These are phyloP conservation scores for Secale cereale DNA, from an alignment of 176 grass and related monocot species.

Conservation along the genomic window DNA sequence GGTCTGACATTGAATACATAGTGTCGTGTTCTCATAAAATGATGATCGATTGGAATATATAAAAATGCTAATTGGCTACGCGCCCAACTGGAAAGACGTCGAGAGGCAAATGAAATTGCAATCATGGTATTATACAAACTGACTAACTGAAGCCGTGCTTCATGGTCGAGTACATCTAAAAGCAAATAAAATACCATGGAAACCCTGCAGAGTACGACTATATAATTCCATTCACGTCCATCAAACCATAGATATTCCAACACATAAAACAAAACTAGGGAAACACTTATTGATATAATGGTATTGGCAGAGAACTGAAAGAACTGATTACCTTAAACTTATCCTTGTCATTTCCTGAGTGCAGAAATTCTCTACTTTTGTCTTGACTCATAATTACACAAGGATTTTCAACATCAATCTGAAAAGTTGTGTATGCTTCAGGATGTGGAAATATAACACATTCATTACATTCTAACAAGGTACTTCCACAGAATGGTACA, in stretches of 20 bases:
- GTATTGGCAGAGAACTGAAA: slow-evolving; percentile 14
- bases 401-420: slow-evolving; percentile 98
- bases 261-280: background rate
- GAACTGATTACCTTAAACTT: slow-evolving; percentile 79
- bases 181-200: background rate
- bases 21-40: background rate
- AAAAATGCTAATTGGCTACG: background rate
- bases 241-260: background rate
- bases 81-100: background rate
- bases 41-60: background rate
- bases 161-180: background rate
- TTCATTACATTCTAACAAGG: slow-evolving; percentile 19
- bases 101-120: background rate
- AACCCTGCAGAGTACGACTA: background rate
- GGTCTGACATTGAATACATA: background rate
- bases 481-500: background rate
- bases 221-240: background rate
- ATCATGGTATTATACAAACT: background rate
- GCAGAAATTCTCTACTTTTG: slow-evolving; percentile 95
- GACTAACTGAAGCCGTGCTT: background rate
- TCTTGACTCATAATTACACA: slow-evolving; percentile 98
- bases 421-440: slow-evolving; percentile 33
- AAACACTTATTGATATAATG: background rate
- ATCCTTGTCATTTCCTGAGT: slow-evolving; percentile 89
- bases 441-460: background rate